phyloP scores from a whole-genome alignment of 495 filamentous ascomycete genomes.

The Penicilliopsis zonata region DNA sequence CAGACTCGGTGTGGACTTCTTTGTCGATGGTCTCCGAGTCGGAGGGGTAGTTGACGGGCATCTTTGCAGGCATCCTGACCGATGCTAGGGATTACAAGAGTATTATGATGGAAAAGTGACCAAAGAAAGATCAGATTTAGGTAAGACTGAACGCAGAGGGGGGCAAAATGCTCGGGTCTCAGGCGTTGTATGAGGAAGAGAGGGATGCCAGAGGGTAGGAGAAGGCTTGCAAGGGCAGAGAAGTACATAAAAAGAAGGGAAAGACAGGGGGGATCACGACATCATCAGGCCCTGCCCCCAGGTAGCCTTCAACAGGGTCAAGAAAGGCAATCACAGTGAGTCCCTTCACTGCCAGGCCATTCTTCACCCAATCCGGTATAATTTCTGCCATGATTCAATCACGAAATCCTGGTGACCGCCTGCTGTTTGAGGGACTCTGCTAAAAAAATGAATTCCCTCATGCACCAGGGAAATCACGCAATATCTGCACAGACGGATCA shows the following conservation, averaged over 20 bases:
- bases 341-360: conserved; percentile 13
- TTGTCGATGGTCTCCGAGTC: conserved; percentile 26
- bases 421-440: conserved; percentile 8
- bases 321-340: background rate
- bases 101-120: conserved; percentile 1
- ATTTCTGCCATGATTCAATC: conserved; percentile 22
- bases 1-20: conserved; percentile 55
- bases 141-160: background rate
- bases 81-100: background rate
- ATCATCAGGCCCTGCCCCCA: conserved; percentile 10
- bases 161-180: conserved; percentile 5
- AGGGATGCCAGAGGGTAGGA: conserved; percentile 7
- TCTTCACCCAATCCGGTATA: conserved; percentile 13
- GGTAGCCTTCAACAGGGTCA: conserved; percentile 3
- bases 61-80: conserved; percentile 30
- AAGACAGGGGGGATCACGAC: conserved; percentile 23
- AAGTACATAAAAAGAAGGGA: conserved; percentile 20
- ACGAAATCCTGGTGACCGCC: conserved; percentile 27
- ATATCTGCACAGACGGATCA: conserved; percentile 21
- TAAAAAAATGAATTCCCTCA: conserved; percentile 17
- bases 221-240: conserved; percentile 12
- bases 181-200: conserved; percentile 3
- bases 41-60: conserved; percentile 24
- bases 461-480: conserved; percentile 24
- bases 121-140: conserved; percentile 1